Conservation (phyloP, 2,329 filamentous ascomycete species). For the Exserohilum turcica region DNA sequence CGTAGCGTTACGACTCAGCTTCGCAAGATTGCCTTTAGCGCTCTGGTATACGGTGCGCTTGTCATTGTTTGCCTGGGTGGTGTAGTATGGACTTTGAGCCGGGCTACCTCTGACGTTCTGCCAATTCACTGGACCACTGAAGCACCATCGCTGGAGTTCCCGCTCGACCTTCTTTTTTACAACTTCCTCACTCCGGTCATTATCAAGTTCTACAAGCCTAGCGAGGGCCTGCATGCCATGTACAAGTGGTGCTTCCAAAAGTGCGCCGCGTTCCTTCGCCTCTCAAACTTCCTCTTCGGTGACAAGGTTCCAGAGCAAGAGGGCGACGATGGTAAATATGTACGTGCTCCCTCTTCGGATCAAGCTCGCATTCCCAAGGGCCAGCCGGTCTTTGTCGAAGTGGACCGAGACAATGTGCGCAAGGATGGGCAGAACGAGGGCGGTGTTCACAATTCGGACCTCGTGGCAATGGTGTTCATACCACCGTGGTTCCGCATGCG, state of each 20-base stretch:
- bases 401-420: slow-evolving; percentile 69
- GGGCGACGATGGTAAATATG: slow-evolving; percentile 79
- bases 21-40: slow-evolving; percentile 94
- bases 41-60: slow-evolving; percentile 89
- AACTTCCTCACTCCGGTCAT: slow-evolving; percentile 93
- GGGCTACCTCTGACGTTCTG: slow-evolving; percentile 71
- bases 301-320: slow-evolving; percentile 83
- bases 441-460: slow-evolving; percentile 51
- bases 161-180: slow-evolving; percentile 91
- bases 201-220: slow-evolving; percentile 82
- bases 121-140: slow-evolving; percentile 94
- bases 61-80: slow-evolving; percentile 93
- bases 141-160: slow-evolving; percentile 91
- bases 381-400: slow-evolving; percentile 76
- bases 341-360: slow-evolving; percentile 91
- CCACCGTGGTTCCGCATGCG: slow-evolving; percentile 83
- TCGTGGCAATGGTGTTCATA: slow-evolving; percentile 65
- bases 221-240: slow-evolving; percentile 79
- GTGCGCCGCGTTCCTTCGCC: slow-evolving; percentile 76
- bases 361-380: slow-evolving; percentile 93
- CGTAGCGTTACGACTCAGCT: slow-evolving; percentile 90
- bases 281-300: slow-evolving; percentile 93
- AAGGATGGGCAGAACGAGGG: slow-evolving; percentile 61
- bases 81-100: slow-evolving; percentile 88
- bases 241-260: slow-evolving; percentile 96